These are phyloP conservation scores for Yamadazyma blattariae DNA, from an alignment of 1,139 yeast genomes.

Conservation along the genomic window DNA sequence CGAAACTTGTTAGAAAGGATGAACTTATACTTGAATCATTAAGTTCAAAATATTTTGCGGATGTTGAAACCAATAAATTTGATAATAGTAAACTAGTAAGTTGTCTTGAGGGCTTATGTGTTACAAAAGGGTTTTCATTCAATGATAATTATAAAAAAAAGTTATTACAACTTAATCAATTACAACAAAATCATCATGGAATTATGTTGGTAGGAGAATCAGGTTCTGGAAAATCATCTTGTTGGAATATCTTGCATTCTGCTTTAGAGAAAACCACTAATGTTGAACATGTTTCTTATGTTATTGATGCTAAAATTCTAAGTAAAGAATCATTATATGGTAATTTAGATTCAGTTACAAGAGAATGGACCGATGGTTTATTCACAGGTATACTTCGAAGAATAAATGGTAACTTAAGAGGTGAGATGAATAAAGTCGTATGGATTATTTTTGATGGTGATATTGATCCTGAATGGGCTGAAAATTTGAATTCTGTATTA, in stretches of 20 bases:
- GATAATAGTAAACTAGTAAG: slow-evolving; percentile 13
- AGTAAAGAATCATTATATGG: slow-evolving; percentile 72
- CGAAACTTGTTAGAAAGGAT: slow-evolving; percentile 61
- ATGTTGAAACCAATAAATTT: slow-evolving; percentile 15
- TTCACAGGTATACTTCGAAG: slow-evolving; percentile 68
- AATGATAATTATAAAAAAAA: slow-evolving; percentile 52
- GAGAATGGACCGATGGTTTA: slow-evolving; percentile 94
- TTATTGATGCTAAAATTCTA: slow-evolving; percentile 74
- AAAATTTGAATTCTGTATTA: slow-evolving; percentile 81
- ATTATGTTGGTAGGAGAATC: slow-evolving; percentile 77
- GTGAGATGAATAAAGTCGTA: slow-evolving; percentile 52
- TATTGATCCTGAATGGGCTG: slow-evolving; percentile 94
- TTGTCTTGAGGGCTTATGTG: slow-evolving; percentile 11
- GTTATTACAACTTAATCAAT: slow-evolving; percentile 58
- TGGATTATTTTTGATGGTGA: slow-evolving; percentile 95
- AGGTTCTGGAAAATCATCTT: slow-evolving; percentile 70
- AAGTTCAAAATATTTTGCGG: slow-evolving; percentile 24
- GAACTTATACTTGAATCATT: slow-evolving; percentile 32
- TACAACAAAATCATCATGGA: slow-evolving; percentile 73
- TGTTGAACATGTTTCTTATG: slow-evolving; percentile 37
- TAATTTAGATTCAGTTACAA: slow-evolving; percentile 63
- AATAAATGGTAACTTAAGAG: slow-evolving; percentile 55
- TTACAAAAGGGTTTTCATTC: slow-evolving; percentile 19
- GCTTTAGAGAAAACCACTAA: slow-evolving; percentile 38
- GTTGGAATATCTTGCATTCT: slow-evolving; percentile 48